Evolutionary conservation across 2,329 filamentous ascomycete genomes (phyloP), one percentile per base, ranked within the genome.

Genomic region (Paraphoma sp.): DNA sequence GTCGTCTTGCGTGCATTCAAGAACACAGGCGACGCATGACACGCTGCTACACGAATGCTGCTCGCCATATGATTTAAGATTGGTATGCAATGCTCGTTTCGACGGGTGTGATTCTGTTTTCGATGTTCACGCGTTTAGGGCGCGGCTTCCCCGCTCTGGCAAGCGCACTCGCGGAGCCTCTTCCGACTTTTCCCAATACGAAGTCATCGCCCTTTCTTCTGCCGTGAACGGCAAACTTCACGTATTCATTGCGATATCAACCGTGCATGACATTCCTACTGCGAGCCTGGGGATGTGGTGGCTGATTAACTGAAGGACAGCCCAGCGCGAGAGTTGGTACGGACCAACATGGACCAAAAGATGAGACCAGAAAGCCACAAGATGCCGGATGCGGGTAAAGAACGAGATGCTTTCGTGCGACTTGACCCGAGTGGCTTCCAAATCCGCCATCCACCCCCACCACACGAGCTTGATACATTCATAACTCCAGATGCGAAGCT

Each of bases 1-100:
- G 80, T 81, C 0, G 83, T 85, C 8, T 71, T 63, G 5, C 63
- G 67, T 2, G 82, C 79, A 0, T 78, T 80, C 11, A 86, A 78
- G 58, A 84, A 83, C 45, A 82, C 62, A 0, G 83, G 81, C 6
- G 77, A 62, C 9, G 57, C 62, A 33, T 72, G 70, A 36, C 70
- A 71, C 18, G 68, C 69, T 42, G 70, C 68, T 18, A 69, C 63
- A 9, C 70, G 67, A 11, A 71, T 42, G 2, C 45, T 23, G 10
- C 41, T 56, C 29, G 51, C 23, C 64, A 67, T 68, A 4, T 45
- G 10, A 18, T n/a, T 7, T 23, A 11, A 29, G 9, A 29, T 6
- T 16, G 49, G 23, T 23, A 43, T 52, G 12, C 11, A 14, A 40
- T n/a, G 16, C 12, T 17, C 7, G 18, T 10, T 29, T 45, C 7